phyloP scores from a whole-genome alignment of 805 yeast genomes.

The Monosporozyma aerobia region DNA sequence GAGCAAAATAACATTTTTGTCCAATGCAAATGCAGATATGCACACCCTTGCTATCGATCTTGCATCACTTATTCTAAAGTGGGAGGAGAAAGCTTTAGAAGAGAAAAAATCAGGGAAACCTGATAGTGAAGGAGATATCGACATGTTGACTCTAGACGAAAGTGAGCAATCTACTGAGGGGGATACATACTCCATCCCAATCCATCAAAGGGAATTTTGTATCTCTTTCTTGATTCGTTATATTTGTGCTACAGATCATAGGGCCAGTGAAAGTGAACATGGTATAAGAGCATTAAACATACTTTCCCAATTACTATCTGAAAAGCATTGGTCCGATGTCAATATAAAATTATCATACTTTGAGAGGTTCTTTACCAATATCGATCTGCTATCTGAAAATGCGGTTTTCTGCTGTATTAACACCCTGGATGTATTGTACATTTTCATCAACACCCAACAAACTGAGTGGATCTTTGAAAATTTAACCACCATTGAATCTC shows the following conservation, averaged over 20 bases:
- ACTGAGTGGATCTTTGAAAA: conserved; percentile 73
- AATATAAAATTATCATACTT: conserved; percentile 79
- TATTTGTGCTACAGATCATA: conserved; percentile 75
- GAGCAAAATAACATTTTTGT: conserved; percentile 76
- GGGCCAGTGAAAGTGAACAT: conserved; percentile 74
- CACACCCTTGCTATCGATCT: conserved; percentile 82
- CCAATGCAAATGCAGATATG: conserved; percentile 70
- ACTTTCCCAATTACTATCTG: conserved; percentile 60
- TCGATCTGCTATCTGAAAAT: conserved; percentile 62
- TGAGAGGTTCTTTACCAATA: conserved; percentile 73
- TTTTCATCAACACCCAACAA: conserved; percentile 70
- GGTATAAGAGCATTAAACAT: conserved; percentile 78
- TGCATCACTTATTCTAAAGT: conserved; percentile 72
- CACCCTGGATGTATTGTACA: conserved; percentile 81
- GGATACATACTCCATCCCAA: conserved; percentile 34
- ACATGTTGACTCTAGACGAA: conserved; percentile 17
- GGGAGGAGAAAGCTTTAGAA: conserved; percentile 58
- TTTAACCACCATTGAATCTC: conserved; percentile 54
- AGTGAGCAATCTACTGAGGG: neutral
- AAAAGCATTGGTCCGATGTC: conserved; percentile 79
- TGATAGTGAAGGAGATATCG: conserved; percentile 22
- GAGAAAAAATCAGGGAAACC: conserved; percentile 5
- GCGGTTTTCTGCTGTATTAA: conserved; percentile 75
- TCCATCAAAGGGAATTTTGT: conserved; percentile 79
- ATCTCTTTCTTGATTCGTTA: conserved; percentile 81